A percentile compares a stretch with the other conserved stretches of the same genome.
These are phyloP conservation scores for Xylariaceae sp. DNA, from an alignment of 2,329 filamentous ascomycete species.

Conservation along the genomic window DNA sequence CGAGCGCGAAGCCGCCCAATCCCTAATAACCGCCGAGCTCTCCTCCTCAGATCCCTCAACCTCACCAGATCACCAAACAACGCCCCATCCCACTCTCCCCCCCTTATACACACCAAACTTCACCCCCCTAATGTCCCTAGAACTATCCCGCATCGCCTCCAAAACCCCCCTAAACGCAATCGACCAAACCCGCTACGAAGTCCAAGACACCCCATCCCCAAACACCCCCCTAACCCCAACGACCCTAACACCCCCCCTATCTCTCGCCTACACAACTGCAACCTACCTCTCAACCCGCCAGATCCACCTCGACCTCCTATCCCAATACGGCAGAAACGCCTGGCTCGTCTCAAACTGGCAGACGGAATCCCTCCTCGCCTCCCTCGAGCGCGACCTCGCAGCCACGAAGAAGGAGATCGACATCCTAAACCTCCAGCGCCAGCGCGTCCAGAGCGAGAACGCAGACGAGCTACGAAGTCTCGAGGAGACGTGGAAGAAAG, in stretches of 20 bases:
- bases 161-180: constrained; percentile 60
- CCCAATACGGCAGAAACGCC: constrained; percentile 79
- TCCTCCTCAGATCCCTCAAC: constrained; percentile 42
- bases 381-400: constrained; percentile 71
- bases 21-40: constrained; percentile 67
- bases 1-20: constrained; percentile 62
- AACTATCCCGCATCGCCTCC: constrained; percentile 61
- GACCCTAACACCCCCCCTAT: constrained; percentile 40
- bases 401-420: constrained; percentile 66
- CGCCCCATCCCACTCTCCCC: no score
- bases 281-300: constrained; percentile 51
- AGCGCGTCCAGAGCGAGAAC: constrained; percentile 65
- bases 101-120: constrained; percentile 51
- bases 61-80: constrained; percentile 49
- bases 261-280: constrained; percentile 46
- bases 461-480: constrained; percentile 68
- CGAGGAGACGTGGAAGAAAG: constrained; percentile 74
- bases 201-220: constrained; percentile 53
- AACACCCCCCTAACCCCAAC: constrained; percentile 39
- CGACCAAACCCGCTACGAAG: constrained; percentile 80
- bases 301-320: constrained; percentile 65
- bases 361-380: constrained; percentile 66
- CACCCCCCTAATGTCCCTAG: constrained; percentile 61
- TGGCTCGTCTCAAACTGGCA: constrained; percentile 86
- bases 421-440: constrained; percentile 65